A percentile compares a stretch with the other conserved stretches of the same genome.
Conservation (phyloP, 1,284 basidiomycete species). For the Ustilago trichophora region DNA sequence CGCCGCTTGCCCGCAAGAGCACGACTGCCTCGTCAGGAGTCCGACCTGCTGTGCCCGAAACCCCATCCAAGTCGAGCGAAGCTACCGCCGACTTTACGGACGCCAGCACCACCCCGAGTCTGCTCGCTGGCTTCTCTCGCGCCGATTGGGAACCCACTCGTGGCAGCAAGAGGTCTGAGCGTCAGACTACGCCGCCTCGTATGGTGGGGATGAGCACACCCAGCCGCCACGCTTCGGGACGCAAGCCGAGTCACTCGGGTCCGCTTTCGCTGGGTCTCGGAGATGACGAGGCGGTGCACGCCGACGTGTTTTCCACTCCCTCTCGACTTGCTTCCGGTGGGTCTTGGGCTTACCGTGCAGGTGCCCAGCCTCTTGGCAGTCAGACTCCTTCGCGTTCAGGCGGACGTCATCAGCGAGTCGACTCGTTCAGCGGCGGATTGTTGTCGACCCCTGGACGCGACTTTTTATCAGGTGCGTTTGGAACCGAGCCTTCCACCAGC, state of each 20-base stretch:
- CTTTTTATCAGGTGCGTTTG: slow-evolving; percentile 42
- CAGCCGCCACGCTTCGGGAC: slow-evolving; percentile 42
- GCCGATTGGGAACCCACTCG: slow-evolving; percentile 45
- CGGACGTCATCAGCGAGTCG: slow-evolving; percentile 35
- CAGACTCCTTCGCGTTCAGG: slow-evolving; percentile 44
- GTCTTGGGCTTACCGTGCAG: slow-evolving; percentile 34
- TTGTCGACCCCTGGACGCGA: slow-evolving; percentile 40
- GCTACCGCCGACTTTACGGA: slow-evolving; percentile 41
- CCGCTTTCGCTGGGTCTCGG: slow-evolving; percentile 34
- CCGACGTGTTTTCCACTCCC: slow-evolving; percentile 56
- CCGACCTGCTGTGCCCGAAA: slow-evolving; percentile 35
- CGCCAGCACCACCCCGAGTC: slow-evolving; percentile 37
- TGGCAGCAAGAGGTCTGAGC: slow-evolving; percentile 14
- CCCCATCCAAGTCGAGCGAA: slow-evolving; percentile 31
- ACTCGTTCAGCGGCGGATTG: slow-evolving; percentile 45
- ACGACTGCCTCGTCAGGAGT: slow-evolving; percentile 42
- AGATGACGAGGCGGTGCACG: slow-evolving; percentile 39
- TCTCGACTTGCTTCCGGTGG: slow-evolving; percentile 46
- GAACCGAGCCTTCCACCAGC: slow-evolving; percentile 43
- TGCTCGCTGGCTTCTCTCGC: slow-evolving; percentile 45
- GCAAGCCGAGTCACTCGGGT: slow-evolving; percentile 34
- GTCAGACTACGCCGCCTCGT: slow-evolving; percentile 31
- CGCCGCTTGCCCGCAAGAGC: slow-evolving; percentile 58
- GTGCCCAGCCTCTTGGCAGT: slow-evolving; percentile 27
- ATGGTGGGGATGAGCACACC: slow-evolving; percentile 40